Evolutionary conservation across 1,284 basidiomycete species (phyloP), one percentile per base, ranked within the genome.

Genomic region (Ganoderma multipileum): DNA sequence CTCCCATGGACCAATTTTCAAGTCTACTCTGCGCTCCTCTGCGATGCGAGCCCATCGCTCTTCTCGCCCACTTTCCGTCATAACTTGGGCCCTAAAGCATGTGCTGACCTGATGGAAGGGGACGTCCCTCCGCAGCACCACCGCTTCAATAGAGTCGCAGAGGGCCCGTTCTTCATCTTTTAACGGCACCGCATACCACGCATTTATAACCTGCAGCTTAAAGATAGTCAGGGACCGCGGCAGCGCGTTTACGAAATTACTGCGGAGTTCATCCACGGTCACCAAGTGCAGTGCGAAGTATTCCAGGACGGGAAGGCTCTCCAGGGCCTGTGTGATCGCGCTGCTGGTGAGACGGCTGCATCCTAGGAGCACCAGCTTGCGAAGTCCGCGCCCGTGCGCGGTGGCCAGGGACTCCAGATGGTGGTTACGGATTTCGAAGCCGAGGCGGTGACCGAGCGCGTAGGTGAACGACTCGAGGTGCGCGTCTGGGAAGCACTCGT

Each of bases 221-320:
- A 85, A 65, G 3, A 79, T 77, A 12, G 28, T 38, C 6, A 83
- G 64, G 12, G 68, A 76, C 16, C 71, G 72, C 11, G 80, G 78
- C 23, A 85, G 62, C 1, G 75, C 73, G 18, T 68, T 63, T n/a
- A 84, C 71, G 66, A 84, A 82, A 58, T 81, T 75, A n/a, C 73
- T 74, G 61, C 76, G 63, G 16, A 82, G 75, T 61, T 84, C 82
- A 20, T 77, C 75, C 6, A 81, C 79, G 3, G 80, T 82, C 55
- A 81, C 74, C 38, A 83, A 68, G 5, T 79, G 79, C 26, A 85
- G 72, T 1, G 82, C 81, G 64, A 85, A 77, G 64, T 82, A 80
- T 65, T 81, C 77, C n/a, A 84, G 73, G 28, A 57, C 66, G 0
- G 73, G 72, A 30, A 84, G 66, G 36, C 54, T 65, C 30, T 72